A percentile compares a stretch with the other conserved stretches of the same genome.
These are phyloP conservation scores for Metschnikowia proteae DNA, from an alignment of 805 yeast species.

Conservation along the genomic window DNA sequence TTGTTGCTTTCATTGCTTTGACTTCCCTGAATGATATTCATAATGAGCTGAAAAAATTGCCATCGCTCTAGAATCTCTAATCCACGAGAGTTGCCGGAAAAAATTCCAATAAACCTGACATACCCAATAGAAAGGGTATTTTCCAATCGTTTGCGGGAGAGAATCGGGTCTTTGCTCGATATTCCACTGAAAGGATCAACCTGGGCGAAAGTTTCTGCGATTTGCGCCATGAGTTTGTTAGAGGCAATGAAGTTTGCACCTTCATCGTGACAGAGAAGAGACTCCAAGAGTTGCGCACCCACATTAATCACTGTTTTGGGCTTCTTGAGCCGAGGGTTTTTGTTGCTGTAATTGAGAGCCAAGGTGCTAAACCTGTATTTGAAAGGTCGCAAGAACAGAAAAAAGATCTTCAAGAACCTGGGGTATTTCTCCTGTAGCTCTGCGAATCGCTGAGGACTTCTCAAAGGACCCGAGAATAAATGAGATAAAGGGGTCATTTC, in stretches of 20 bases:
- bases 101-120: constrained; percentile 69
- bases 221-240: constrained; percentile 79
- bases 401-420: constrained; percentile 76
- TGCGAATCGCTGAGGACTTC: constrained; percentile 66
- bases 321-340: constrained; percentile 31
- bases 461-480: constrained; percentile 80
- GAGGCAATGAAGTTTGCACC: constrained; percentile 66
- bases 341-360: constrained; percentile 11
- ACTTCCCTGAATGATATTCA: constrained; percentile 59
- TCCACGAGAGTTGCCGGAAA: constrained; percentile 61
- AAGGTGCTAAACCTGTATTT: constrained; percentile 65
- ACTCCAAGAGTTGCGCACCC: constrained; percentile 71
- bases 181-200: constrained; percentile 78
- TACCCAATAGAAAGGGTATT: constrained; percentile 73
- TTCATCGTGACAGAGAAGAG: constrained; percentile 56
- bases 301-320: constrained; percentile 59
- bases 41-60: constrained; percentile 79
- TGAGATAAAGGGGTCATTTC: constrained; percentile 74
- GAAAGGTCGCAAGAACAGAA: constrained; percentile 89
- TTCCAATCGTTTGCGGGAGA: constrained; percentile 56
- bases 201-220: constrained; percentile 86
- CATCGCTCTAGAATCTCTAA: constrained; percentile 68
- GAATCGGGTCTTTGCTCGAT: constrained; percentile 66
- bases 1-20: constrained; percentile 29
- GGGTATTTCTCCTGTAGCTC: constrained; percentile 71